These are phyloP conservation scores for Yamadazyma triangularis DNA, from an alignment of 1,139 yeast genomes.

Conservation along the genomic window DNA sequence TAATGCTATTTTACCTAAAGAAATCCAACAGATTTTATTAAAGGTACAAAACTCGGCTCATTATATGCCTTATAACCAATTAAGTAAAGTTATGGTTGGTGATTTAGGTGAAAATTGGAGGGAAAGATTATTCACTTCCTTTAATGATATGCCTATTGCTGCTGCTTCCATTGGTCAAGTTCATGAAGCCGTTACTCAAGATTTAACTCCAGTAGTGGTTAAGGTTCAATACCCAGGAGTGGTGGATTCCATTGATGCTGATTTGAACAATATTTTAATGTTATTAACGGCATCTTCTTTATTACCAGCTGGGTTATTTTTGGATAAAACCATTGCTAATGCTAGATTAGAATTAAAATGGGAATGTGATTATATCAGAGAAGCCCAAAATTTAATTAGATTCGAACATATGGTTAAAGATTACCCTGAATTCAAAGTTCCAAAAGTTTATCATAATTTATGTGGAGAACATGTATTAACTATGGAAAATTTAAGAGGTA, in stretches of 20 bases:
- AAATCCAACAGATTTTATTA: constrained; percentile 73
- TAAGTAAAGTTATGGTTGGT: constrained; percentile 66
- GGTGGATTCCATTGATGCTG: constrained; percentile 88
- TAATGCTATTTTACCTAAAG: constrained; percentile 75
- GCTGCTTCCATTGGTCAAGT: constrained; percentile 99
- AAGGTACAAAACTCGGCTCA: constrained; percentile 93
- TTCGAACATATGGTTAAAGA: constrained; percentile 59
- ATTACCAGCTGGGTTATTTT: constrained; percentile 86
- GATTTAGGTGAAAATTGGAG: constrained; percentile 86
- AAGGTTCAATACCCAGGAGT: constrained; percentile 99
- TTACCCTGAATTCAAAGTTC: constrained; percentile 74
- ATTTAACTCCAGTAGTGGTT: constrained; percentile 78
- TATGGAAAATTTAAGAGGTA: constrained; percentile 85
- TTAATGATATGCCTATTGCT: constrained; percentile 89
- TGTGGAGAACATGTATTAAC: constrained; percentile 84
- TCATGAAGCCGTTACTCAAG: constrained; percentile 71
- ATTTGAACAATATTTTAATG: constrained; percentile 77
- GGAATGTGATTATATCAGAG: constrained; percentile 96
- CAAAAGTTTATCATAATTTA: constrained; percentile 70
- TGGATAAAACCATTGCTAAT: constrained; percentile 88
- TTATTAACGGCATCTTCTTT: constrained; percentile 81
- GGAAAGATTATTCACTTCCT: constrained; percentile 55
- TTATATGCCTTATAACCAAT: constrained; percentile 92
- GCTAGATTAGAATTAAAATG: constrained; percentile 91
- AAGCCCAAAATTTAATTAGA: constrained; percentile 72